Percentiles rank a stretch among this genome's conserved stretches.
These are phyloP conservation scores for Ocimum tenuiflorum DNA, from an alignment of 257 asterid species.

Conservation along the genomic window DNA sequence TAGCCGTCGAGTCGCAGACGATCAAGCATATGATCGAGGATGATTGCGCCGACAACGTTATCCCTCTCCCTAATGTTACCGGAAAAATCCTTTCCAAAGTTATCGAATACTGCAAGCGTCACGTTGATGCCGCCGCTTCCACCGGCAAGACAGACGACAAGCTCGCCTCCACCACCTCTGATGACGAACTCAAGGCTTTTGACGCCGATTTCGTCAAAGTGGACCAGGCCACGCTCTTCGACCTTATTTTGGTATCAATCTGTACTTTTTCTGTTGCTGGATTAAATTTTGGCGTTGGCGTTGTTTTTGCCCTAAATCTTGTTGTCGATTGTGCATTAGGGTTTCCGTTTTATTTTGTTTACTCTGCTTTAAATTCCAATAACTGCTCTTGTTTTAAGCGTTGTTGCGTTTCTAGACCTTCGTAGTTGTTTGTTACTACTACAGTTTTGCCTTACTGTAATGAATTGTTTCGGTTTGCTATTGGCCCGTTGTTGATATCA, in stretches of 20 bases:
- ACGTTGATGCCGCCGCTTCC: conserved; percentile 35
- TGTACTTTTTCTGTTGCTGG: background rate
- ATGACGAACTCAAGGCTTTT: conserved; percentile 45
- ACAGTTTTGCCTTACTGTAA: no score
- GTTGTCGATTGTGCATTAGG: conserved; percentile 8
- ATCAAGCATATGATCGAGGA: conserved; percentile 61
- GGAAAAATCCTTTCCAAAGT: conserved; percentile 52
- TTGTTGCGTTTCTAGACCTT: no score
- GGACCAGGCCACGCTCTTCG: conserved; percentile 56
- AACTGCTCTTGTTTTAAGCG: background rate
- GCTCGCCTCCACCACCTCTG: conserved; percentile 25
- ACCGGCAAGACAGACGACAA: conserved; percentile 27
- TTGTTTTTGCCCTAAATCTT: background rate
- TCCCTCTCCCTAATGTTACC: conserved; percentile 57
- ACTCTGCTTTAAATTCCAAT: background rate
- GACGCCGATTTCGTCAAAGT: conserved; percentile 52
- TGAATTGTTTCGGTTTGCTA: no score
- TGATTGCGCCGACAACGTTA: conserved; percentile 51
- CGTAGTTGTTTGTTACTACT: no score
- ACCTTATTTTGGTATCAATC: conserved; percentile 45
- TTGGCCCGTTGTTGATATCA: no score
- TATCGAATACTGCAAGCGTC: conserved; percentile 60
- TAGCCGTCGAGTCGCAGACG: conserved; percentile 46
- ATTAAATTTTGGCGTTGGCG: background rate
- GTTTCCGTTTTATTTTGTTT: background rate